Evolutionary conservation across 2,329 filamentous ascomycete species (phyloP), one percentile per base, ranked within the genome.

Genomic region (Penicillium expansum): DNA sequence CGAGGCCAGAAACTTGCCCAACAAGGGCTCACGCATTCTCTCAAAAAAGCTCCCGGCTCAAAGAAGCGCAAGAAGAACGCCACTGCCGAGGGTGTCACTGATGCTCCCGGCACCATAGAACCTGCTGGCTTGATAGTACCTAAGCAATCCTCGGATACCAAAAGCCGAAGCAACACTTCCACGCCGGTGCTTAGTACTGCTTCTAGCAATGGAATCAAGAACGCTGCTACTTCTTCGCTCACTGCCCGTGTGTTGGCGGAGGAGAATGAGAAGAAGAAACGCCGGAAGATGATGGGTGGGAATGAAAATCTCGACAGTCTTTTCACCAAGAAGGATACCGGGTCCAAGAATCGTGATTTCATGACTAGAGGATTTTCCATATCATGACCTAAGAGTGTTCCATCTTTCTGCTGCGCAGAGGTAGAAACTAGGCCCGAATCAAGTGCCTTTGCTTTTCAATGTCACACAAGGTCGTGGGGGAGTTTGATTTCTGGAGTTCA

Each of bases 181-280:
- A 77, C 70, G 0, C 63, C 71, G 20, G 71, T 72, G 1, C 61
- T 75, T 5, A 53, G 35, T n/a, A 58, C 44, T n/a, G 20, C 61
- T 6, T 71, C 74, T 27, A 59, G 63, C 5, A 76, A 81, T 52
- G 86, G 88, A 11, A 96, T 97, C 73, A 96, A 96, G 72, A 96
- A 97, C 66, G 80, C 90, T 0, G 84, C 90, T 54, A 94, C 94
- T 0, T 92, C 93, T 0, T 89, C 86, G 4, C 76, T 99, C 42
- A 96, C 93, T 0, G 90, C 89, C 0, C 92, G 87, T 65, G 92
- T 99, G 0, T 73, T 97, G 27, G 88, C 89, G 24, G 93, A 97
- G 68, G 91, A 97, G 71, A 89, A 93, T 49, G 86, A 89, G 67
- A 82, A 84, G 55, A 92, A 91, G 63, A 96, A 93, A 76, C 80